A percentile compares a stretch with the other conserved stretches of the same genome.
Conservation (phyloP, 257 asterid species). For the Nicotiana tomentosiformis region DNA sequence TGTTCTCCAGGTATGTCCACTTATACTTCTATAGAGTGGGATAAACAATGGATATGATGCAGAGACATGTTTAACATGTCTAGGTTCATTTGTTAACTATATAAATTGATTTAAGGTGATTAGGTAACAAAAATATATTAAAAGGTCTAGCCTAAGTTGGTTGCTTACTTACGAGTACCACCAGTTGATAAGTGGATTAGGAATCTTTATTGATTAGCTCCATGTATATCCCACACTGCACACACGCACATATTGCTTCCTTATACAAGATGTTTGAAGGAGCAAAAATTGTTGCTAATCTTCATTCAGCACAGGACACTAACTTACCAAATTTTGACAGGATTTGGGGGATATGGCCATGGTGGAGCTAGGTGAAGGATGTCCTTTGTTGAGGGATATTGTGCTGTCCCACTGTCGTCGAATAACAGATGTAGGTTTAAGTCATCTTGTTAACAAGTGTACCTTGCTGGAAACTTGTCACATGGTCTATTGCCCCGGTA, state of each 20-base stretch:
- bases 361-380: constrained; percentile 66
- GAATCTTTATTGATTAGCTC: background rate
- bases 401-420: constrained; percentile 84
- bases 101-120: background rate
- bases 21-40: constrained; percentile 2
- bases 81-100: background rate
- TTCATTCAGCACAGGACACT: background rate
- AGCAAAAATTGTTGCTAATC: background rate
- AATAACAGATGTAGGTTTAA: constrained; percentile 60
- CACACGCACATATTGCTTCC: background rate
- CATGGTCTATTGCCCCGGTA: constrained; percentile 77
- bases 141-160: background rate
- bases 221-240: background rate
- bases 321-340: constrained; percentile 24
- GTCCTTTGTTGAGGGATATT: constrained; percentile 65
- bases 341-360: constrained; percentile 65
- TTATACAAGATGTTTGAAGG: background rate
- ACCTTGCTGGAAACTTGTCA: constrained; percentile 56
- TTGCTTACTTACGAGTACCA: background rate
- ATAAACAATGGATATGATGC: background rate
- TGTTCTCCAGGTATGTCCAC: constrained; percentile 68
- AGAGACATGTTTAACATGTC: background rate
- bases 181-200: background rate
- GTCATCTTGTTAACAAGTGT: constrained; percentile 53
- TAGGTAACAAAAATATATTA: background rate